phyloP scores from a whole-genome alignment of 176 grass and related monocot genomes.

The Puccinellia tenuiflora region DNA sequence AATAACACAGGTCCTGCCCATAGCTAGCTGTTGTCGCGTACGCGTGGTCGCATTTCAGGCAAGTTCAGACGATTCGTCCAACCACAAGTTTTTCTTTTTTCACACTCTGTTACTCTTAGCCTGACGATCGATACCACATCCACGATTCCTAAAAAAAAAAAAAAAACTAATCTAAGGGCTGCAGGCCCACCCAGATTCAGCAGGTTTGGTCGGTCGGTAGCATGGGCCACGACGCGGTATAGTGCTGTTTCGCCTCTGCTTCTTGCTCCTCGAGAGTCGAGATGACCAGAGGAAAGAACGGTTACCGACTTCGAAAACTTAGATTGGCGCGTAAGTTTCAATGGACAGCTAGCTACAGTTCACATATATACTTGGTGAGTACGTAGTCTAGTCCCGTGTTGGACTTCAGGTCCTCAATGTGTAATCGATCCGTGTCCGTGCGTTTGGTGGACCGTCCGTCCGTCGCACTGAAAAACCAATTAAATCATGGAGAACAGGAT shows the following conservation, averaged over 20 bases:
- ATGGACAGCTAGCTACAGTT: not conserved
- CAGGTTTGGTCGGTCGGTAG: not conserved
- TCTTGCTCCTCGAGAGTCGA: not conserved
- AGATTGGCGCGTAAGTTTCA: not conserved
- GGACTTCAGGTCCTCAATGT: not conserved
- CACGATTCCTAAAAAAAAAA: too few species aligned
- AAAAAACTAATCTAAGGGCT: not conserved
- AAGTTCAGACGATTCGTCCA: not conserved
- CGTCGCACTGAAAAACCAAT: not conserved
- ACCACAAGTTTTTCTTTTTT: not conserved
- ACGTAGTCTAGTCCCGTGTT: not conserved
- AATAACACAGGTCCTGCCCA: not conserved
- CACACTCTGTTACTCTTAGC: not conserved
- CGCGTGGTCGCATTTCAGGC: not conserved
- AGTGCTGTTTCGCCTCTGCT: not conserved
- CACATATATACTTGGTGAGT: too few species aligned
- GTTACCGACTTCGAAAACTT: not conserved
- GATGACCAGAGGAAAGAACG: too few species aligned
- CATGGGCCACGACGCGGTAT: not conserved
- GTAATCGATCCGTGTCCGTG: not conserved
- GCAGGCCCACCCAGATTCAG: not conserved
- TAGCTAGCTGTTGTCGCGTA: not conserved
- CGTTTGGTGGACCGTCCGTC: not conserved
- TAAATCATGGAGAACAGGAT: not conserved
- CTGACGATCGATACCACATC: slow-evolving; percentile 4